phyloP scores from a whole-genome alignment of 2,329 filamentous ascomycete genomes.

The Zalaria sp. region DNA sequence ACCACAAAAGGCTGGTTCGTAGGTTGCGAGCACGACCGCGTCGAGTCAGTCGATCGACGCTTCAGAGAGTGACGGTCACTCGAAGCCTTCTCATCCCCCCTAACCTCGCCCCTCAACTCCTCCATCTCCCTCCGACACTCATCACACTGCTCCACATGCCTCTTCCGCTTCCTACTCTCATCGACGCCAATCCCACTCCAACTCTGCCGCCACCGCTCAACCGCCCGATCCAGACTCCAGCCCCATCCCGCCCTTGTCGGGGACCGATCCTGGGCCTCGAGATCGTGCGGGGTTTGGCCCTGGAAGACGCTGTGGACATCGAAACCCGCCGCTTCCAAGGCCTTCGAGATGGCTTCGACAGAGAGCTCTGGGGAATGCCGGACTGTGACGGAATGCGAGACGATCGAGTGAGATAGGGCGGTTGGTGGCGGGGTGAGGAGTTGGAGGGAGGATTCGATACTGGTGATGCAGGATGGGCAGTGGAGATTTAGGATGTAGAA shows the following conservation, averaged over 20 bases:
- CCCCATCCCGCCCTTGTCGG: not conserved
- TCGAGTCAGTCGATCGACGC: too few species aligned
- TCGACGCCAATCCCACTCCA: conserved; percentile 1
- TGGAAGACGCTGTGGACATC: conserved; percentile 39
- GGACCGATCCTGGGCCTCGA: too few species aligned
- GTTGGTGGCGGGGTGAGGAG: conserved; percentile 31
- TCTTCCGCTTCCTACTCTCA: conserved; percentile 3
- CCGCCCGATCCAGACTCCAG: conserved; percentile 7
- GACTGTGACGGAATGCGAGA: conserved; percentile 55
- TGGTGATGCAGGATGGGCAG: conserved; percentile 58
- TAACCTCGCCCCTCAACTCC: not conserved
- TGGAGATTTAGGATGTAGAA: conserved; percentile 63
- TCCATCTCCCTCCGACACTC: conserved; percentile 4
- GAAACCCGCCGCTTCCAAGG: conserved; percentile 44
- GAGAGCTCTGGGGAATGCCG: conserved; percentile 33
- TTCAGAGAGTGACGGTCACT: not conserved
- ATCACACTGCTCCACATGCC: conserved; percentile 6
- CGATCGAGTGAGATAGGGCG: conserved; percentile 55
- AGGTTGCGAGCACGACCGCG: too few species aligned
- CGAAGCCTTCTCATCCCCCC: not conserved
- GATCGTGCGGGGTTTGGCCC: conserved; percentile 1
- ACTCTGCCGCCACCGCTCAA: conserved; percentile 7
- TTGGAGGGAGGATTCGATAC: conserved; percentile 46
- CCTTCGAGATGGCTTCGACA: conserved; percentile 24
- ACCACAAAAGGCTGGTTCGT: not conserved